Base-by-base conservation (phyloP, 306 rosid genomes). In the Cicer judaicum region DNA sequence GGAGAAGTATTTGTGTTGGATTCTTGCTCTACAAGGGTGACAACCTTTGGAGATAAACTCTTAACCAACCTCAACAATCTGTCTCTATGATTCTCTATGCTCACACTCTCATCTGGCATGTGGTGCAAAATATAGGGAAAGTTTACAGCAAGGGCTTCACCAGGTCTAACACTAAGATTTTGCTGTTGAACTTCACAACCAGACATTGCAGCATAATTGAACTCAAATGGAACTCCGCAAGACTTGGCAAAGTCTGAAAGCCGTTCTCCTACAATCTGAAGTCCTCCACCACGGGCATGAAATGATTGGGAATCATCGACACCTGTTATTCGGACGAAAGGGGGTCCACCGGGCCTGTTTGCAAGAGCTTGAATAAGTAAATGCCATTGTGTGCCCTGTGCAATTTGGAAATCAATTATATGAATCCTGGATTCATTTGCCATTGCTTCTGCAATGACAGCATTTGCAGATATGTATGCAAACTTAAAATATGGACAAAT, bases 21-120 rank as follows among this genome's bases (percentile, higher is more conserved):
- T 66, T 93, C 98, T 82, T 93, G 97, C 87, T 93, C 98, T 15
- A 88, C 81, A n/a, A 90, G 84, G 49, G 96, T 88, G 68, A 93
- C 78, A 43, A 90, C 93, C 81, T 87, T 93, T 5, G 98, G 98
- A 1, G 93, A 89, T 68, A 89, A 81, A 82, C 95, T 89, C 64
- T 85, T 89, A 0, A 93, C 90, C 80, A 89, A 68, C 85, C 98
- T 82, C 78, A 93, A 44, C 19, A 90, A 72, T 61, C 95, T 85
- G 70, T 93, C 98, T 68, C 98, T 83, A 36, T 93, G 95, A 46
- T 93, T 93, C 48, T 86, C 80, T 7, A 70, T 86, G 92, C 95
- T 87, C 69, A 93, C 98, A 59, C 98, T 93, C 88, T 93, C 98
- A 50, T 93, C 98, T 2, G 95, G 90, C 95, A 93, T 90, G 88